Conservation (phyloP, 2,329 filamentous ascomycete genomes). For the Cladosporium velox region DNA sequence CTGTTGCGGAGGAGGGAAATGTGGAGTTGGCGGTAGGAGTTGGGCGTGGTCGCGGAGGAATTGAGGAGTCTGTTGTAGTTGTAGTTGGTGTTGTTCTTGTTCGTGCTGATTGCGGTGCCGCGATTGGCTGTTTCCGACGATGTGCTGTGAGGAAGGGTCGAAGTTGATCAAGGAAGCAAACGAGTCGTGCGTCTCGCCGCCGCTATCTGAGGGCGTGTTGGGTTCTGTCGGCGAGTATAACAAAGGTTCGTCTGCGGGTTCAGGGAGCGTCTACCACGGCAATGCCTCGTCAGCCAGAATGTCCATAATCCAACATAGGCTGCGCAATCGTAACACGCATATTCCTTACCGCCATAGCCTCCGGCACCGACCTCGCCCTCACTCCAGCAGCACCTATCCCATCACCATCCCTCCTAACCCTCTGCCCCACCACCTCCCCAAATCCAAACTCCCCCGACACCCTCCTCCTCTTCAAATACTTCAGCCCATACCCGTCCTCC, state of each 20-base stretch:
- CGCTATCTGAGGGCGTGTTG: slow-evolving; percentile 31
- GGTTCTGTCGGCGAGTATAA: slow-evolving; percentile 30
- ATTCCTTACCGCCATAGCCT: slow-evolving; percentile 14
- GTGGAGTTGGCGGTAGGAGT: not conserved
- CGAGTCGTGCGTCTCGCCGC: slow-evolving; percentile 28
- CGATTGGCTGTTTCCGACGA: not conserved
- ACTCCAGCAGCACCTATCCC: not conserved
- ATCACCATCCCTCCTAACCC: not conserved
- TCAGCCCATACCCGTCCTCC: slow-evolving; percentile 37
- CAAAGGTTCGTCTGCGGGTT: slow-evolving; percentile 1
- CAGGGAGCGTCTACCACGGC: not conserved
- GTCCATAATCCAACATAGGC: not conserved
- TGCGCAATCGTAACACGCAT: not conserved
- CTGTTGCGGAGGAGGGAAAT: not conserved
- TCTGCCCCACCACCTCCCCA: not conserved
- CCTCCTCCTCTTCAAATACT: slow-evolving; percentile 38
- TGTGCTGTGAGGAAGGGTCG: slow-evolving; percentile 45
- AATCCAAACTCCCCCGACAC: slow-evolving; percentile 21
- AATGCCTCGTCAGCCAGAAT: slow-evolving; percentile 6
- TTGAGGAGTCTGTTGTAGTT: not conserved
- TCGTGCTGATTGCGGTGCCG: not conserved
- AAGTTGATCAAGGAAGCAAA: slow-evolving; percentile 54
- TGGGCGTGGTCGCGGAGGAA: slow-evolving; percentile 1
- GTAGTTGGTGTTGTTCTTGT: slow-evolving; percentile 8
- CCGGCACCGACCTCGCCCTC: slow-evolving; percentile 7